A percentile compares a stretch with the other conserved stretches of the same genome.
Conservation (phyloP, 2,329 filamentous ascomycete genomes). For the Colletotrichum tofieldiae region DNA sequence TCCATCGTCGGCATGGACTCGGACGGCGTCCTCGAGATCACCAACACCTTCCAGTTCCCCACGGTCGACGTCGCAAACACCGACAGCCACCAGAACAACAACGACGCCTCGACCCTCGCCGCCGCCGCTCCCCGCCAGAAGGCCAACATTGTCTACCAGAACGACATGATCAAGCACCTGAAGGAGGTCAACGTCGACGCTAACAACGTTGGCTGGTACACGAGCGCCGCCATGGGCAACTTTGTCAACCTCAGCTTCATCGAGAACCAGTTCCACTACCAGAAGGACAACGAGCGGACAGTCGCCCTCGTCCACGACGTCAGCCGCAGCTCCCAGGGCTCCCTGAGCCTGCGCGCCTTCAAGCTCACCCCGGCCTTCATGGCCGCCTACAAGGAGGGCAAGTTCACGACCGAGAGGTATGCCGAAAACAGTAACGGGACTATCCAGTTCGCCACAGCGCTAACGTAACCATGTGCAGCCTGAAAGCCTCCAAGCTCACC, state of each 20-base stretch:
- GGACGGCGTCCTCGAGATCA: slow-evolving; percentile 86
- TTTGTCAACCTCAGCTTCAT: slow-evolving; percentile 96
- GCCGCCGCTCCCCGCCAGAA: slow-evolving; percentile 94
- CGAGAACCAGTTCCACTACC: slow-evolving; percentile 98
- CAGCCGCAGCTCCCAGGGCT: slow-evolving; percentile 93
- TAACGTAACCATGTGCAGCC: slow-evolving; percentile 64
- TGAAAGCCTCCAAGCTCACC: slow-evolving; percentile 93
- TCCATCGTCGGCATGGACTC: slow-evolving; percentile 95
- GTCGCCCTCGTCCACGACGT: slow-evolving; percentile 95
- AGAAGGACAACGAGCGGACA: slow-evolving; percentile 92
- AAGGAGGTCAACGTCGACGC: slow-evolving; percentile 99
- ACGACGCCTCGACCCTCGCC: slow-evolving; percentile 81
- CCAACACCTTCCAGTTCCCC: slow-evolving; percentile 96
- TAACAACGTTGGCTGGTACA: slow-evolving; percentile 99
- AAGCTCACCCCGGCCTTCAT: slow-evolving; percentile 90
- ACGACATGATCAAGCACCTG: slow-evolving; percentile 96
- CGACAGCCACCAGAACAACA: slow-evolving; percentile 80
- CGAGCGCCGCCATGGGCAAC: slow-evolving; percentile 98
- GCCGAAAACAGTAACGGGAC: neutral
- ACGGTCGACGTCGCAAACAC: slow-evolving; percentile 79
- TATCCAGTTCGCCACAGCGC: neutral
- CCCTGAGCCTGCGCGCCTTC: slow-evolving; percentile 91
- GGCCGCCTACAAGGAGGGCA: slow-evolving; percentile 93
- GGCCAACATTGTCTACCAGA: slow-evolving; percentile 89
- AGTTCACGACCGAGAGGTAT: slow-evolving; percentile 97